Evolutionary conservation across 2,329 filamentous ascomycete species (phyloP).

Genomic region (Fusarium zealandicum): DNA sequence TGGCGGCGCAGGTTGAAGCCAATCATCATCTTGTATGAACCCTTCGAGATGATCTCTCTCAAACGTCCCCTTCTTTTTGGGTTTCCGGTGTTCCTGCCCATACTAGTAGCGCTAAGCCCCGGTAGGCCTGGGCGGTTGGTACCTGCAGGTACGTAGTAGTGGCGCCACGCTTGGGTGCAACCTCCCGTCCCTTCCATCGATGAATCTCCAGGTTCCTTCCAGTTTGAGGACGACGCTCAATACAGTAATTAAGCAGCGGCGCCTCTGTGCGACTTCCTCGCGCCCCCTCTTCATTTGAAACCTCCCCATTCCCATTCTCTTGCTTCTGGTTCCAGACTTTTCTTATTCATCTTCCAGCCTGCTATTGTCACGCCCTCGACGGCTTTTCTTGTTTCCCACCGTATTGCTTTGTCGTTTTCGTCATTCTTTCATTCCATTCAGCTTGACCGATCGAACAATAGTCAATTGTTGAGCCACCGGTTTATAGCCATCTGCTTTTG

Average conservation of each 20-base stretch:
- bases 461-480: constrained; percentile 14
- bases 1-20: constrained; percentile 9
- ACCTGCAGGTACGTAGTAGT: constrained; percentile 34
- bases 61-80: constrained; percentile 9
- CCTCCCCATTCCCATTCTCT: constrained; percentile 16
- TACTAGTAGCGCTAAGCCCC: constrained; percentile 18
- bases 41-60: constrained; percentile 14
- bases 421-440: constrained; percentile 37
- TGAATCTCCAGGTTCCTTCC: constrained; percentile 17
- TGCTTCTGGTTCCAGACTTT: constrained; percentile 24
- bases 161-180: constrained; percentile 30
- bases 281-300: constrained; percentile 36
- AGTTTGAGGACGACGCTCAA: constrained; percentile 25
- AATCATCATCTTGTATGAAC: constrained; percentile 16
- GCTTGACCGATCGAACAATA: constrained; percentile 23
- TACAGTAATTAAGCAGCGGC: constrained; percentile 5
- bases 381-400: constrained; percentile 11
- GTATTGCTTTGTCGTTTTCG: constrained; percentile 17
- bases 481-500: constrained; percentile 18
- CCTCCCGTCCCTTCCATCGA: constrained; percentile 28
- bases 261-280: constrained; percentile 22
- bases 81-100: not conserved
- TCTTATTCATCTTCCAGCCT: constrained; percentile 30
- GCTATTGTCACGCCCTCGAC: constrained; percentile 25
- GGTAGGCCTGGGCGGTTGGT: constrained; percentile 27